phyloP scores from a whole-genome alignment of 768 basidiomycete species.

The Artomyces pyxidatus region DNA sequence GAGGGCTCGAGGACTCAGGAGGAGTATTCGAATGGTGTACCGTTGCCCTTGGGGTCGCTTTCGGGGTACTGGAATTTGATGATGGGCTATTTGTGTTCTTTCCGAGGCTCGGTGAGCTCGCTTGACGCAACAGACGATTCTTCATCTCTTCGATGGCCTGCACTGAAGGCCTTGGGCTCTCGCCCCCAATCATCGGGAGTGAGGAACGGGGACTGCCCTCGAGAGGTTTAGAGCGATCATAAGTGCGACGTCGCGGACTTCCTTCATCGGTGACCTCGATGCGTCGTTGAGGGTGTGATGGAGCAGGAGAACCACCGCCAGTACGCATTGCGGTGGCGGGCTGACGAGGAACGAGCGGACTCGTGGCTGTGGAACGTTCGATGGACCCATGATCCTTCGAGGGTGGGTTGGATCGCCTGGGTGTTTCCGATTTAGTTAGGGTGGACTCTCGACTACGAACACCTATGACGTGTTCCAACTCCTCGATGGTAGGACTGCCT shows the following conservation, averaged over 20 bases:
- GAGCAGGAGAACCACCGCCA: background rate
- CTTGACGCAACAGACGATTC: slow-evolving; percentile 38
- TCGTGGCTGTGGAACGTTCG: no score
- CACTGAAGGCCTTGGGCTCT: slow-evolving; percentile 26
- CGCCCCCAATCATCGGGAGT: background rate
- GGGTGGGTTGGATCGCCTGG: background rate
- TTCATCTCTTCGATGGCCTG: slow-evolving; percentile 62
- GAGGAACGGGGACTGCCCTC: background rate
- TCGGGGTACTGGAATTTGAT: background rate
- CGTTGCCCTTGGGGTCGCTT: background rate
- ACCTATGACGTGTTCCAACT: slow-evolving; percentile 25
- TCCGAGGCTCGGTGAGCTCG: slow-evolving; percentile 20
- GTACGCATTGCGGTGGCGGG: background rate
- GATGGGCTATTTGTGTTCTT: slow-evolving; percentile 11
- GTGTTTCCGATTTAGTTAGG: slow-evolving; percentile 9
- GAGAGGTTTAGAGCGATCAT: background rate
- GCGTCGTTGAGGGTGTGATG: background rate
- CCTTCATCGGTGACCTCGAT: background rate
- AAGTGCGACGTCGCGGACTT: background rate
- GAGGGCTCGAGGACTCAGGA: slow-evolving; percentile 2
- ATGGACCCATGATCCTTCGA: background rate
- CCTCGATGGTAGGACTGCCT: slow-evolving; percentile 27
- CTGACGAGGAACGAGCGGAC: background rate
- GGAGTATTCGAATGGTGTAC: background rate
- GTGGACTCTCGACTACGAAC: slow-evolving; percentile 22